Evolutionary conservation across 805 yeast species (phyloP), one percentile per base, ranked within the genome.

Genomic region (Starmerella lactis-condensi): DNA sequence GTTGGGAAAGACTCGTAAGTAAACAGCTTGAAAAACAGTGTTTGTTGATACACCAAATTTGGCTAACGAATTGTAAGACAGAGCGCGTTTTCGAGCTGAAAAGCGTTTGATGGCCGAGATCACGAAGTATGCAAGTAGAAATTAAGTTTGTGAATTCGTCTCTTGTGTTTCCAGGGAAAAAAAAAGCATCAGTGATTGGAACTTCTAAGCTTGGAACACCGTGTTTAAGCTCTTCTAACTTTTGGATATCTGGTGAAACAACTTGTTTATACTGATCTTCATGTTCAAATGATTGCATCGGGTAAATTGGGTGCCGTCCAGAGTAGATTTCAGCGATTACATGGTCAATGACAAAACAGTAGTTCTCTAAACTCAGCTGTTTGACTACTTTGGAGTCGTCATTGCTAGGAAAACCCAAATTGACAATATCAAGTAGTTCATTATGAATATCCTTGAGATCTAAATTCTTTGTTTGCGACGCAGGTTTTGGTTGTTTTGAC

Each of bases 391-490:
- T 28, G n/a, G 35, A 22, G 17, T 39, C 43, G n/a, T 26, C 30
- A 22, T 24, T 33, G 1, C 57, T 41, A 3, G 53, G 58, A 30
- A 68, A 67, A 2, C 68, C 56, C 4, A 47, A 44, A 44, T 75
- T 72, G n/a, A 75, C 32, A 3, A 53, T 48, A 23, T 58, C 61
- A 7, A 76, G 43, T 16, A 65, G 51, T n/a, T 42, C 46, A 1
- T 70, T 62, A n/a, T n/a, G n/a, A 36, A 61, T 58, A 13, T 74
- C 78, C 0, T 59, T 40, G 2, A 71, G 33, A 22, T 62, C 57
- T 44, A 63, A 75, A 0, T 72, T 57, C 2, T 78, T 76, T 21
- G 51, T 51, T 3, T 34, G 16, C 4, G 24, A 14, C 3, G 8
- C 26, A 22, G 18, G 21, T 11, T 19, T 11, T n/a, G 8, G 24